phyloP scores from a whole-genome alignment of 75 land plant species.

The Adiantum capillusveneris region DNA sequence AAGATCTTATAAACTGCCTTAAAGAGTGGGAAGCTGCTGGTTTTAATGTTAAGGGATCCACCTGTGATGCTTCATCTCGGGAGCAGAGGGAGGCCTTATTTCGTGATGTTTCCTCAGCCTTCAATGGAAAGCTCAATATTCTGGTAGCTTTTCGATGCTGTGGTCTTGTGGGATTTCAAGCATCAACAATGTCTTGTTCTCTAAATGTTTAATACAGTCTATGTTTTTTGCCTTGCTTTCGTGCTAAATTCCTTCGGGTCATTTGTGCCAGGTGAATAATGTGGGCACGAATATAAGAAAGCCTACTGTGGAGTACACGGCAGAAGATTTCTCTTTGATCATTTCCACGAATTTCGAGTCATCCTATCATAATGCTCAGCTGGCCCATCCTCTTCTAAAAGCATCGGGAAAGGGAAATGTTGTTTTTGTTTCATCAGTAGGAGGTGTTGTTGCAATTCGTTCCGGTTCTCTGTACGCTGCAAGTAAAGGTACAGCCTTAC shows the following conservation, averaged over 20 bases:
- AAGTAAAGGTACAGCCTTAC: constrained; percentile 49
- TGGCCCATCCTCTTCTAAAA: constrained; percentile 71
- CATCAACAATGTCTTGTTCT: not conserved
- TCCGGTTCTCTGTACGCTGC: constrained; percentile 64
- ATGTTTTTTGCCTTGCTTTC: not conserved
- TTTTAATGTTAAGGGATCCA: constrained; percentile 47
- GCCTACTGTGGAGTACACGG: constrained; percentile 49
- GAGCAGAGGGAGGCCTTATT: constrained; percentile 32
- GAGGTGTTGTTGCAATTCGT: constrained; percentile 50
- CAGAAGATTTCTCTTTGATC: constrained; percentile 45
- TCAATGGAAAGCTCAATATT: constrained; percentile 48
- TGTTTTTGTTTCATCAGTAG: constrained; percentile 76
- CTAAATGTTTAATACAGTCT: not conserved
- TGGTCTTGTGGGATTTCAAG: not conserved
- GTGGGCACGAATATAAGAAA: constrained; percentile 65
- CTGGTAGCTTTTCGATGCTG: constrained; percentile 41
- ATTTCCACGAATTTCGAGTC: constrained; percentile 68
- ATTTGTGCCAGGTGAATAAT: constrained; percentile 50
- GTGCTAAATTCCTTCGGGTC: too few species aligned
- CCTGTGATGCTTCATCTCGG: constrained; percentile 40
- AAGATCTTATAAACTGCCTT: constrained; percentile 30
- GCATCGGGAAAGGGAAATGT: constrained; percentile 53
- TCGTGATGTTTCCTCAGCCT: constrained; percentile 15
- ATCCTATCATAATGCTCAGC: constrained; percentile 55
- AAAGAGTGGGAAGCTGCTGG: constrained; percentile 41